phyloP scores from a whole-genome alignment of 2,329 filamentous ascomycete genomes.

The Curvularia spicifera region DNA sequence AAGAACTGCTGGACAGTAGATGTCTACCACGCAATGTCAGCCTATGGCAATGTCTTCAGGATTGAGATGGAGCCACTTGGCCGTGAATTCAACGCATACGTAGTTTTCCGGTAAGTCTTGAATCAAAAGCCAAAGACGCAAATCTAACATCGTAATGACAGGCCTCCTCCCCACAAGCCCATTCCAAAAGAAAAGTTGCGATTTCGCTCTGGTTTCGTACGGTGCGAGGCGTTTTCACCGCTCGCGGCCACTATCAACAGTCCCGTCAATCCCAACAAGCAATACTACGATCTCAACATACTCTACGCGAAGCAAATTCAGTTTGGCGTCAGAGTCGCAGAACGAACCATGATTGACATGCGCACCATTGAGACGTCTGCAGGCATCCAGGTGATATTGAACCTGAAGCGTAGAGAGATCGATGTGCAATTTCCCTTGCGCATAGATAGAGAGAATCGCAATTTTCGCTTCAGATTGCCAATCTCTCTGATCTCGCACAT shows the following conservation, averaged over 20 bases:
- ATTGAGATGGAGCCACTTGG: slow-evolving; percentile 34
- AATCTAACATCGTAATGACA: slow-evolving; percentile 9
- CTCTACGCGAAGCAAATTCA: slow-evolving; percentile 56
- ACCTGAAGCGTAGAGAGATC: slow-evolving; percentile 54
- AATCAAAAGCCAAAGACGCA: not conserved
- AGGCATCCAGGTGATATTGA: slow-evolving; percentile 48
- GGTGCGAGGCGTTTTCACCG: slow-evolving; percentile 10
- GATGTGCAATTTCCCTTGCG: slow-evolving; percentile 54
- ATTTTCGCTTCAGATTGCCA: slow-evolving; percentile 55
- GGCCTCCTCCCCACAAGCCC: slow-evolving; percentile 19
- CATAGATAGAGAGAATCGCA: slow-evolving; percentile 20
- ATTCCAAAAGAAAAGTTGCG: slow-evolving; percentile 17
- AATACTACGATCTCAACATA: slow-evolving; percentile 36
- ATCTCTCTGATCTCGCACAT: slow-evolving; percentile 54
- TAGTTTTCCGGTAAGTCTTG: slow-evolving; percentile 33
- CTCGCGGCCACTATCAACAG: slow-evolving; percentile 25
- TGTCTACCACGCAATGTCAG: slow-evolving; percentile 31
- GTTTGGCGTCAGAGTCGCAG: slow-evolving; percentile 66
- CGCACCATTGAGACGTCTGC: slow-evolving; percentile 50
- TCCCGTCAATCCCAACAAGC: slow-evolving; percentile 29
- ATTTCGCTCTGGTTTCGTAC: slow-evolving; percentile 13
- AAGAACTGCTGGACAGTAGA: slow-evolving; percentile 28
- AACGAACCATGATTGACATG: slow-evolving; percentile 66
- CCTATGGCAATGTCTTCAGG: slow-evolving; percentile 36
- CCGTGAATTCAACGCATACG: slow-evolving; percentile 25